Evolutionary conservation across 1,284 basidiomycete genomes (phyloP).

Genomic region (Retiboletus flavoniger): DNA sequence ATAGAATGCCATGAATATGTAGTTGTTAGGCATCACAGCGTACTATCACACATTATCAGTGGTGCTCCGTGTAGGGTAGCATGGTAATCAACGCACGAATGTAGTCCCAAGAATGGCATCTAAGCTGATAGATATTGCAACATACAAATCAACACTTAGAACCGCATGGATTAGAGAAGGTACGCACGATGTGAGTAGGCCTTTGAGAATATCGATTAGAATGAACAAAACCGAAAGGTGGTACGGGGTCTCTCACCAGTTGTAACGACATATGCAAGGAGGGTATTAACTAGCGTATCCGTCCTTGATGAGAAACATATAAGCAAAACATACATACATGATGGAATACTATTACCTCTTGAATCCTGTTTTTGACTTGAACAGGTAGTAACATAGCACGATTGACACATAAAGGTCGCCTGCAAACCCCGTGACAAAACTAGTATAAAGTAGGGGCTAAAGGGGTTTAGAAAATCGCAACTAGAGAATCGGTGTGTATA

Average conservation of each 20-base stretch:
- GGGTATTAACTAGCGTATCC: constrained; percentile 41
- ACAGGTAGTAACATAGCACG: constrained; percentile 42
- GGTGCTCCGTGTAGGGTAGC: not conserved
- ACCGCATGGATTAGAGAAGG: not conserved
- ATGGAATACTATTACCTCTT: constrained; percentile 28
- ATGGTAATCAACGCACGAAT: constrained; percentile 23
- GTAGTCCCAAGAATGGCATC: constrained; percentile 48
- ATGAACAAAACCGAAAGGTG: not conserved
- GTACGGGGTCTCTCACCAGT: constrained; percentile 38
- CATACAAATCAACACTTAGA: not conserved
- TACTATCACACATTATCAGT: constrained; percentile 12
- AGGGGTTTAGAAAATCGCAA: not conserved
- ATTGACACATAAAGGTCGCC: constrained; percentile 46
- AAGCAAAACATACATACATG: not conserved
- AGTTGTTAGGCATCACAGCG: constrained; percentile 21
- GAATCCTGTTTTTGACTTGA: constrained; percentile 44
- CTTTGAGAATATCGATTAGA: constrained; percentile 13
- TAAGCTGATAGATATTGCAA: constrained; percentile 33
- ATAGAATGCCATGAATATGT: constrained; percentile 23
- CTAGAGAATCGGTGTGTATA: not conserved
- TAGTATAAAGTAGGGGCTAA: constrained; percentile 44
- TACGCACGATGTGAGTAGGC: constrained; percentile 47
- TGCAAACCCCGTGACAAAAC: constrained; percentile 41
- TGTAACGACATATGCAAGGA: constrained; percentile 48
- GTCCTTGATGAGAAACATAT: constrained; percentile 35